Percentiles rank a stretch among this genome's conserved stretches.
These are phyloP conservation scores for Hygrocybe coccinea DNA, from an alignment of 768 basidiomycete genomes.

Conservation along the genomic window DNA sequence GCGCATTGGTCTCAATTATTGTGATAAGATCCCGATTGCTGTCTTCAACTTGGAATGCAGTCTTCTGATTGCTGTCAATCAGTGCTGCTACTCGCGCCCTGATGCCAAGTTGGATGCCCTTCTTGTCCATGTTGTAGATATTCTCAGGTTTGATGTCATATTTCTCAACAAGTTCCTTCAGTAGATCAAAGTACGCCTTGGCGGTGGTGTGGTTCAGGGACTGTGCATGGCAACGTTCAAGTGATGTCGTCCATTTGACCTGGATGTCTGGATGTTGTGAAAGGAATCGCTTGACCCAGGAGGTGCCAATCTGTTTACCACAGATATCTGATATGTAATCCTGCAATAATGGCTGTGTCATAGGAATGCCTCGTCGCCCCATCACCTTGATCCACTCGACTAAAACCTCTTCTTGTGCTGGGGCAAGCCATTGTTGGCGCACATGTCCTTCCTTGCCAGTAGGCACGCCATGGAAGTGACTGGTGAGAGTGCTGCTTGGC, in stretches of 20 bases:
- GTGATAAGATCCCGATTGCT: conserved; percentile 39
- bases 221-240: conserved; percentile 18
- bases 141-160: conserved; percentile 25
- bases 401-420: conserved; percentile 21
- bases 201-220: conserved; percentile 31
- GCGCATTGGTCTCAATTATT: conserved; percentile 36
- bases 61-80: conserved; percentile 15
- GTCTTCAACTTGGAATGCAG: conserved; percentile 20
- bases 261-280: conserved; percentile 20
- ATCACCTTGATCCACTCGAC: conserved; percentile 22
- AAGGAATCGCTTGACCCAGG: conserved; percentile 2
- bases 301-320: conserved; percentile 11
- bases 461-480: neutral
- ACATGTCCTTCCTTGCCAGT: conserved; percentile 13
- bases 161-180: conserved; percentile 19
- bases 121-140: conserved; percentile 33
- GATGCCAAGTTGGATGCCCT: conserved; percentile 26
- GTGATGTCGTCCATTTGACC: conserved; percentile 12
- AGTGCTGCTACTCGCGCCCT: conserved; percentile 16
- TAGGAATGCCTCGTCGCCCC: conserved; percentile 17
- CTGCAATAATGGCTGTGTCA: conserved; percentile 12
- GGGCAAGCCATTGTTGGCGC: conserved; percentile 14
- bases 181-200: conserved; percentile 21
- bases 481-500: conserved; percentile 5
- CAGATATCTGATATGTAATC: conserved; percentile 14